Evolutionary conservation across 179 eudicot genomes (phyloP).

Genomic region (Silene noctiflora): DNA sequence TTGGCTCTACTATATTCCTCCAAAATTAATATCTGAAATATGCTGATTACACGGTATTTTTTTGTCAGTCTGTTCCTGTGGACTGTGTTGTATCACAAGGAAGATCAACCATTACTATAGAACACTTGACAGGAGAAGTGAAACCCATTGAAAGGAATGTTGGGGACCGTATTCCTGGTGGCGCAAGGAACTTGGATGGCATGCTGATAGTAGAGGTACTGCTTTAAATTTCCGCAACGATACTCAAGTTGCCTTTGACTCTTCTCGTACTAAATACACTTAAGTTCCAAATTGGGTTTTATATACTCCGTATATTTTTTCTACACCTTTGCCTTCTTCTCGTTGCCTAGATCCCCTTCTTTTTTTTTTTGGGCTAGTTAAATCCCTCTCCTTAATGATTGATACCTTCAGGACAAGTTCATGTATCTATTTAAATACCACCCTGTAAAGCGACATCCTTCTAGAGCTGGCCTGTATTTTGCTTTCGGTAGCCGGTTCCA

Average conservation of each 20-base stretch:
- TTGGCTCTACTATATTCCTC: background rate
- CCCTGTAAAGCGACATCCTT: background rate
- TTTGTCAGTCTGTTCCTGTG: conserved; percentile 85
- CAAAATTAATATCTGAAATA: background rate
- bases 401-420: background rate
- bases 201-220: conserved; percentile 88
- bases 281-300: background rate
- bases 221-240: conserved; percentile 6
- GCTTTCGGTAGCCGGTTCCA: background rate
- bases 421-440: background rate
- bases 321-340: background rate
- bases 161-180: conserved; percentile 92
- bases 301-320: background rate
- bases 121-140: conserved; percentile 97
- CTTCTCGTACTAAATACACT: background rate
- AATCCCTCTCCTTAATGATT: background rate
- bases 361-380: background rate
- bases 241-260: background rate
- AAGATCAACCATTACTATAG: conserved; percentile 92
- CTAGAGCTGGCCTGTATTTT: background rate
- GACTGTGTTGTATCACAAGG: conserved; percentile 93
- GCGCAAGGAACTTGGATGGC: conserved; percentile 95
- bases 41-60: conserved; percentile 19
- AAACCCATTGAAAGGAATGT: conserved; percentile 73
- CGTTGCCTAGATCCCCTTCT: background rate